These are phyloP conservation scores for Raphanus raphanistrum DNA, from an alignment of 345 rosid species.

Conservation along the genomic window DNA sequence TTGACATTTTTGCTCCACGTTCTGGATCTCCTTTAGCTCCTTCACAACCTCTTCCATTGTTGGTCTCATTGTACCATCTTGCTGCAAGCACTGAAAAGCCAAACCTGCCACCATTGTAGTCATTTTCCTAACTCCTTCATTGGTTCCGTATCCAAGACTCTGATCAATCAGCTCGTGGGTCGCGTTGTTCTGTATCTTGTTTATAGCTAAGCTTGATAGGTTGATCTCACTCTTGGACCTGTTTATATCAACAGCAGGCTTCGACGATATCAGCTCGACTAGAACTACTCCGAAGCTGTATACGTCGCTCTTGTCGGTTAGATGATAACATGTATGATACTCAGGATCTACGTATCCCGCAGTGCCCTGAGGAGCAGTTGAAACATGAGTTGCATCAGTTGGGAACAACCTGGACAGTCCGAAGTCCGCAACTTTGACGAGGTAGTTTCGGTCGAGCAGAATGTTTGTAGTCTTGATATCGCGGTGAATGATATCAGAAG, in stretches of 20 bases:
- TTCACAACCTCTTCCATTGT: slow-evolving; percentile 54
- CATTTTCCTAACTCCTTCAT: slow-evolving; percentile 45
- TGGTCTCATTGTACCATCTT: slow-evolving; percentile 55
- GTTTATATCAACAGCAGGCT: slow-evolving; percentile 68
- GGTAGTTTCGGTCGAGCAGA: slow-evolving; percentile 54
- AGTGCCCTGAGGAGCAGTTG: slow-evolving; percentile 76
- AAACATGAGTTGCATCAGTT: slow-evolving; percentile 56
- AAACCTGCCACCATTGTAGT: slow-evolving; percentile 54
- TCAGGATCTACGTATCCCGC: slow-evolving; percentile 74
- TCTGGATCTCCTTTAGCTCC: slow-evolving; percentile 45
- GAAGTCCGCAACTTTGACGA: slow-evolving; percentile 70
- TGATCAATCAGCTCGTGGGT: slow-evolving; percentile 56
- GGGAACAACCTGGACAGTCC: slow-evolving; percentile 63
- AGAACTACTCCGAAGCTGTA: slow-evolving; percentile 81
- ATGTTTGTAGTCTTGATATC: slow-evolving; percentile 74
- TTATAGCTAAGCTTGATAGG: slow-evolving; percentile 59
- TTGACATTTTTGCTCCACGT: slow-evolving; percentile 28
- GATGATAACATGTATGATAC: slow-evolving; percentile 59
- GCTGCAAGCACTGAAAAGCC: slow-evolving; percentile 65
- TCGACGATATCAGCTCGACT: slow-evolving; percentile 57
- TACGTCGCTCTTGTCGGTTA: slow-evolving; percentile 69
- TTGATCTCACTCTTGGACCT: slow-evolving; percentile 58
- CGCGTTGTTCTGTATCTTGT: slow-evolving; percentile 47
- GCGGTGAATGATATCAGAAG: slow-evolving; percentile 56
- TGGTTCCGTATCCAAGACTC: slow-evolving; percentile 46